Evolutionary conservation across 371 early-diverging fungal genomes (phyloP), one percentile per base, ranked within the genome.

Genomic region (Syncephalastrum sp.): DNA sequence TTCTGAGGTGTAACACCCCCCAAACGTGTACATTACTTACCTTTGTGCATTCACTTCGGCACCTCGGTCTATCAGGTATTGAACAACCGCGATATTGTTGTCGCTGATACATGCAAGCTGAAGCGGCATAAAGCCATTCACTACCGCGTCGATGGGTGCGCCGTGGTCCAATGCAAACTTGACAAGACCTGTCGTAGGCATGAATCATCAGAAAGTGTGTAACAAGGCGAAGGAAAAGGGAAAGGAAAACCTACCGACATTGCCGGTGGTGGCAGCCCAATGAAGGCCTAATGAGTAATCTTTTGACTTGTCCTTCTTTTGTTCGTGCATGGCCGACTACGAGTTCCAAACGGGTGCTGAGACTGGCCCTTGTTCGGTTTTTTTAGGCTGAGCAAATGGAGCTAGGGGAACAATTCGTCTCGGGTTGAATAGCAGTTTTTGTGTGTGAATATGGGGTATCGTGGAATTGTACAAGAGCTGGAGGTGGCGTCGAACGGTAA

Each of bases 131-230:
- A 86, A 79, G 1, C 90, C 90, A 60, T 84, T 87, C 19, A 83
- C 69, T 15, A 86, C 81, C 14, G 86, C 81, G 59, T 88, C 87
- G 54, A 88, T 82, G 8, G 82, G 71, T 57, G 86, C 88, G 38
- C 90, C 90, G 59, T 83, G 81, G 52, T 86, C 86, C 10, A 86
- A 58, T n/a, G 86, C 86, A 67, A 86, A 86, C 67, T 86, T 86
- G 54, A 86, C 83, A 29, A 86, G 77, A 12, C 84, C 84, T 84
- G 58, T 13, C 27, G 21, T 16, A 24, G 17, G 33, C 15, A 45
- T 50, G 24, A 25, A 23, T 42, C 2, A 57, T 27, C 41, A 41
- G 24, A 53, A 33, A 33, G 5, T 2, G 21, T 21, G 21, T 21
- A 21, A 21, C 21, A 21, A 33, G 38, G 17, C 12, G 1, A 10